These are phyloP conservation scores for Ogataea degrootiae DNA, from an alignment of 805 yeast genomes.

Conservation along the genomic window DNA sequence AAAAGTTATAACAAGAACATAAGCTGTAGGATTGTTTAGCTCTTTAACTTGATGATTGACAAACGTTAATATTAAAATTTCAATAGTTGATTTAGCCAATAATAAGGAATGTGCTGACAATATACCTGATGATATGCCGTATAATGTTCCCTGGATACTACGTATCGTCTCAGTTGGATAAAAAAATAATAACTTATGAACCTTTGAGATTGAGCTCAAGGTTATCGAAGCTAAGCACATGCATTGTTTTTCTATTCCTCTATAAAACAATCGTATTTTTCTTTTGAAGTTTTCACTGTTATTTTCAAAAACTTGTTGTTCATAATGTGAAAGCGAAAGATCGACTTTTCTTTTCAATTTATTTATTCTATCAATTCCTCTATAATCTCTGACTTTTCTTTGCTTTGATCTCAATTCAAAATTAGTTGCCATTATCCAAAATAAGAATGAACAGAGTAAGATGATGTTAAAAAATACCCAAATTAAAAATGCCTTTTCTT, in stretches of 20 bases:
- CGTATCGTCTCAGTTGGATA: slow-evolving; percentile 12
- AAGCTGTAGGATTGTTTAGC: slow-evolving; percentile 38
- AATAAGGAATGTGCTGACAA: slow-evolving; percentile 82
- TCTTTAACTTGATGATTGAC: slow-evolving; percentile 26
- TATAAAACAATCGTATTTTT: neutral
- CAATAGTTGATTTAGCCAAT: slow-evolving; percentile 81
- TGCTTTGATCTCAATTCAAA: slow-evolving; percentile 7
- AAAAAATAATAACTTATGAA: slow-evolving; percentile 6
- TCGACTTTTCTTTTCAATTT: slow-evolving; percentile 1
- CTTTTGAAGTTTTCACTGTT: neutral
- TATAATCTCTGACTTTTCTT: slow-evolving; percentile 2
- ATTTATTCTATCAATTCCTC: slow-evolving; percentile 1
- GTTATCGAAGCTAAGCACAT: neutral
- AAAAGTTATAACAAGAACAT: slow-evolving; percentile 50
- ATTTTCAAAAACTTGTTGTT: neutral
- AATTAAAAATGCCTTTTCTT: slow-evolving; percentile 41
- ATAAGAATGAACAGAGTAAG: slow-evolving; percentile 25
- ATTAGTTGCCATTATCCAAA: slow-evolving; percentile 24
- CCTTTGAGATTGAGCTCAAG: neutral
- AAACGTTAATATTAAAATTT: slow-evolving; percentile 49
- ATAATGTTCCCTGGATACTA: slow-evolving; percentile 51
- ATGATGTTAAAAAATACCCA: slow-evolving; percentile 48
- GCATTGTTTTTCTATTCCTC: neutral
- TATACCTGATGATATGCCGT: slow-evolving; percentile 68
- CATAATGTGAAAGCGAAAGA: neutral